Conservation (phyloP, 495 filamentous ascomycete species). For the Diplogelasinospora grovesii region DNA sequence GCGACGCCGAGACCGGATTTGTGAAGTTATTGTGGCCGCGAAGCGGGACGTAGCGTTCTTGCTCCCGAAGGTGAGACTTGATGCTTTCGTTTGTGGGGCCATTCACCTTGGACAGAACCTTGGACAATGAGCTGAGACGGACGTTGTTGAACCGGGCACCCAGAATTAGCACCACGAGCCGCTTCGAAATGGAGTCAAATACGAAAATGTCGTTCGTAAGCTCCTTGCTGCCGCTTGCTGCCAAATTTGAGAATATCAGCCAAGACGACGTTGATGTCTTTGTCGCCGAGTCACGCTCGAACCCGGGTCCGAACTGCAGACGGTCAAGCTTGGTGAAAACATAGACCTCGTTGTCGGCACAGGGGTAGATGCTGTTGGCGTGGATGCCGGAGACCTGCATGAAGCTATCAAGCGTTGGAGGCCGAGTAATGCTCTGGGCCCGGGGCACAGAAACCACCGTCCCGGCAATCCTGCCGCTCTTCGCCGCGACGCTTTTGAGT, state of each 20-base stretch:
- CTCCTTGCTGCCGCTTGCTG: constrained; percentile 15
- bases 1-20: too few relatives aligned
- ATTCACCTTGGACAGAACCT: not conserved
- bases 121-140: not conserved
- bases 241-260: too few relatives aligned
- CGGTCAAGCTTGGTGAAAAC: constrained; percentile 4
- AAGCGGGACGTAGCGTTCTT: too few relatives aligned
- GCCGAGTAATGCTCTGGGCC: not conserved
- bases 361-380: constrained; percentile 42
- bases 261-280: too few relatives aligned
- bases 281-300: too few relatives aligned
- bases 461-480: constrained; percentile 1
- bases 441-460: not conserved
- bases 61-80: too few relatives aligned
- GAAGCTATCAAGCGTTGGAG: constrained; percentile 32
- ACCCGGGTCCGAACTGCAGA: not conserved
- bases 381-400: constrained; percentile 44
- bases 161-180: constrained; percentile 38
- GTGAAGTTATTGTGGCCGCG: too few relatives aligned
- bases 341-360: constrained; percentile 29
- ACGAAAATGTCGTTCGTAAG: constrained; percentile 43
- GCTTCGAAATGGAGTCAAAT: constrained; percentile 33
- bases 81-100: too few relatives aligned
- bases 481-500: constrained; percentile 32
- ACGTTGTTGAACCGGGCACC: constrained; percentile 19